Base-by-base conservation (phyloP, 306 rosid species). In the Pterocarpus macrocarpus region DNA sequence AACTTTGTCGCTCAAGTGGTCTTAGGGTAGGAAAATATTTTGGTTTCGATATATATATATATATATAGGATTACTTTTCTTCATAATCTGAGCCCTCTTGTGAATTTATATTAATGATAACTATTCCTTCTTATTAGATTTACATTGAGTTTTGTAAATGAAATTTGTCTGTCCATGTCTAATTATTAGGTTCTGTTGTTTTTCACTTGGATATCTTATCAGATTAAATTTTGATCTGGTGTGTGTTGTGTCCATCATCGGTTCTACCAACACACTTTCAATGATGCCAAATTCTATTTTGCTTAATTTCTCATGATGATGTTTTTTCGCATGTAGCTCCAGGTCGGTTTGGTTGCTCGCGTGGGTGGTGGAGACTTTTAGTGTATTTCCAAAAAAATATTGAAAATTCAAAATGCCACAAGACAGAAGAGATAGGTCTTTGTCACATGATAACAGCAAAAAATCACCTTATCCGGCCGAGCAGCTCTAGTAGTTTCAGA, bases 401-500 rank as follows among this genome's bases (percentile, higher is more conserved):
- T 44, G 62, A 86, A 57, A 47, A 59, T 67, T 58, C 83, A 72
- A 72, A 63, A 95, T 93, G 99, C 94, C 99, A 39, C 93, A 91
- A 86, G 97, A 93, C 83, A 93, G 93, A 86, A 93, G 97, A 81
- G 98, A 85, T 64, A 91, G 93, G 77, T 93, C 98, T 1, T 80
- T 90, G 80, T 89, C 98, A 49, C 88, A 55, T 76, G 98, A 95
- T 73, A 79, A 90, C 72, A 68, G 80, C 75, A 80, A 97, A 85
- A 85, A 89, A 79, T 91, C 97, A 73, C 96, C 94, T 70, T 93
- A 85, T 87, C 47, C 47, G 7, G 2, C 88, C 90, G 14, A 86
- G 97, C 87, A 87, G 97, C 88, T 91, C 94, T 50, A 91, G 93
- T 73, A 73, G 74, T 72, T 83, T 82, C 47, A 87, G 71, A 76